phyloP scores from a whole-genome alignment of 495 filamentous ascomycete species.

The Penicillium riverlandense region DNA sequence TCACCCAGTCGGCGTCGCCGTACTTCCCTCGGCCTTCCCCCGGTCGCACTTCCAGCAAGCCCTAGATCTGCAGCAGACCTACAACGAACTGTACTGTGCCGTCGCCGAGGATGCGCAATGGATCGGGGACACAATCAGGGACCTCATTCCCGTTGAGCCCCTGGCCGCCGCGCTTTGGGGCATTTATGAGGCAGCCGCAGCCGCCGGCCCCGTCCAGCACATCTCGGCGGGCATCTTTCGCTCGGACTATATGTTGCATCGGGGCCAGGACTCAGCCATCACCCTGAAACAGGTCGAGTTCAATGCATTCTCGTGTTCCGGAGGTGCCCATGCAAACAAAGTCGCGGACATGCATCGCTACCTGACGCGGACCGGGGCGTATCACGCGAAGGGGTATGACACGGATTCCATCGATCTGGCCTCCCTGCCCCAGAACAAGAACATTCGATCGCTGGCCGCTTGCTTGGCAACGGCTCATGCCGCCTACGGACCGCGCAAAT shows the following conservation, averaged over 20 bases:
- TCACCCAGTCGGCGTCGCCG: conserved; percentile 66
- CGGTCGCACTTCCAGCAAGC: conserved; percentile 63
- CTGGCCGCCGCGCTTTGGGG: conserved; percentile 66
- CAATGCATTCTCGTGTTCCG: conserved; percentile 84
- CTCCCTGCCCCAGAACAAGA: conserved; percentile 55
- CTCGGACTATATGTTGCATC: conserved; percentile 87
- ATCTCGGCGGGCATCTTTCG: conserved; percentile 74
- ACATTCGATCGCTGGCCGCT: conserved; percentile 51
- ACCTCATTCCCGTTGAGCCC: conserved; percentile 58
- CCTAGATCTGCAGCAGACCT: conserved; percentile 57
- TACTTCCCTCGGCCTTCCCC: conserved; percentile 79
- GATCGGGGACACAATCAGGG: conserved; percentile 34
- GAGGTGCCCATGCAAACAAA: conserved; percentile 51
- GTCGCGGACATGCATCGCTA: conserved; percentile 60
- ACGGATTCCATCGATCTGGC: conserved; percentile 21
- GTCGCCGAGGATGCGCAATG: conserved; percentile 72
- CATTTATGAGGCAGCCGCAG: conserved; percentile 63
- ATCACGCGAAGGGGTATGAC: conserved; percentile 5
- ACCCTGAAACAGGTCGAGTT: conserved; percentile 84
- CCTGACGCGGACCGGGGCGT: conserved; percentile 16
- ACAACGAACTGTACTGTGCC: conserved; percentile 73
- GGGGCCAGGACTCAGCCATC: neutral
- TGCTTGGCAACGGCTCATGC: conserved; percentile 60
- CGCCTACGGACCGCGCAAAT: conserved; percentile 48
- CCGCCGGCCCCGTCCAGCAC: conserved; percentile 51